phyloP scores from a whole-genome alignment of 768 basidiomycete species.

The Leccinum boreale region DNA sequence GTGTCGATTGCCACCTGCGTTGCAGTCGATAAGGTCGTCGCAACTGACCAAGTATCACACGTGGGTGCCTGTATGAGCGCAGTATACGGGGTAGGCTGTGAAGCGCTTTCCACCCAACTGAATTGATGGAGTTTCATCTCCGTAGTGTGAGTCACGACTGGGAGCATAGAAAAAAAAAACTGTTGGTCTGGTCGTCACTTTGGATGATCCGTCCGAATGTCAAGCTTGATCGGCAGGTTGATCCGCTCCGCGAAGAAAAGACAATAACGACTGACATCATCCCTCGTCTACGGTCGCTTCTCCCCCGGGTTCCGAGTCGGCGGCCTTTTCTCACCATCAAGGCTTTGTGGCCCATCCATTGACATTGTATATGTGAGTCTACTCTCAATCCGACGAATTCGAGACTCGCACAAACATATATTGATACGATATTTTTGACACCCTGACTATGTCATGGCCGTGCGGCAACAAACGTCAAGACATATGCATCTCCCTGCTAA shows the following conservation, averaged over 20 bases:
- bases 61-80: not conserved
- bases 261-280: constrained; percentile 12
- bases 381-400: not conserved
- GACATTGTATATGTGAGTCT: too few relatives aligned
- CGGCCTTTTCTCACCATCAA: not conserved
- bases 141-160: not conserved
- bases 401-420: not conserved
- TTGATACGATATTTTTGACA: not conserved
- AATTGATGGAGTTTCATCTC: constrained; percentile 14
- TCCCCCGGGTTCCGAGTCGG: not conserved
- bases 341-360: not conserved
- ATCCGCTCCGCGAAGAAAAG: not conserved
- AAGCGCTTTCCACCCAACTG: not conserved
- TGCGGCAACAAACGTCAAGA: not conserved
- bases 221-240: not conserved
- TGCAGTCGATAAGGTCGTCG: not conserved
- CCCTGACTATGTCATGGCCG: not conserved
- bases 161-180: not conserved
- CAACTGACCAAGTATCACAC: not conserved
- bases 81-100: not conserved
- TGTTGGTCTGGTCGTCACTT: not conserved
- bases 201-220: constrained; percentile 17
- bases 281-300: not conserved
- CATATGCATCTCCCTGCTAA: not conserved
- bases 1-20: not conserved